phyloP scores from a whole-genome alignment of 1,284 basidiomycete genomes.

The Ceratobasidium theobromae region DNA sequence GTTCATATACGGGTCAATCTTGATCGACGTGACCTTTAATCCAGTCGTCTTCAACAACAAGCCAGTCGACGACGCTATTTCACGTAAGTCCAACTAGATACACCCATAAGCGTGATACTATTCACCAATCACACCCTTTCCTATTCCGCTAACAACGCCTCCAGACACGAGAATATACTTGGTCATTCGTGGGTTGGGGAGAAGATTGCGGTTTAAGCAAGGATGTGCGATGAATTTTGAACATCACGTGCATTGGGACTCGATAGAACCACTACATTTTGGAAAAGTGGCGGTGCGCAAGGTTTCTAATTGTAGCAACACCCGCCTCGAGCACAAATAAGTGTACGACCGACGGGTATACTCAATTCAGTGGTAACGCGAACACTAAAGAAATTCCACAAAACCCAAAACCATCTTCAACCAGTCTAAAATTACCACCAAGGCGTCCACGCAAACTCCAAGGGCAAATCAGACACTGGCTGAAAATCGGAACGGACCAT shows the following conservation, averaged over 20 bases:
- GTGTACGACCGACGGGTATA: too few species aligned
- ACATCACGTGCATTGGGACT: neutral
- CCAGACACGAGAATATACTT: conserved; percentile 92
- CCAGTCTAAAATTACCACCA: too few species aligned
- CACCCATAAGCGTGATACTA: conserved; percentile 34
- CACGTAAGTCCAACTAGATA: neutral
- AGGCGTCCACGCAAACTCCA: too few species aligned
- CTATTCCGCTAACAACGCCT: conserved; percentile 91
- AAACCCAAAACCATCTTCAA: too few species aligned
- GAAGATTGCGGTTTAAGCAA: neutral
- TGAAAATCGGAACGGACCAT: too few species aligned
- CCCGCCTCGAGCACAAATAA: too few species aligned
- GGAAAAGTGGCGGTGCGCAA: too few species aligned
- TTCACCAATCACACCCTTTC: conserved; percentile 83
- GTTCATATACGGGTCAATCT: conserved; percentile 99
- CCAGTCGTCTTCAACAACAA: conserved; percentile 94
- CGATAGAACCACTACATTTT: too few species aligned
- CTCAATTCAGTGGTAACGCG: too few species aligned
- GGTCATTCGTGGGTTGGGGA: conserved; percentile 8
- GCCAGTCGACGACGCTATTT: conserved; percentile 90
- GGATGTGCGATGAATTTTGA: neutral
- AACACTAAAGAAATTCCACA: too few species aligned
- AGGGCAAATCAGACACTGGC: too few species aligned
- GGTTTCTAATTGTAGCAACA: too few species aligned
- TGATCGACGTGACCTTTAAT: conserved; percentile 97